Conservation (phyloP, 176 grass and related monocot species). For the Musa troglodytarum region DNA sequence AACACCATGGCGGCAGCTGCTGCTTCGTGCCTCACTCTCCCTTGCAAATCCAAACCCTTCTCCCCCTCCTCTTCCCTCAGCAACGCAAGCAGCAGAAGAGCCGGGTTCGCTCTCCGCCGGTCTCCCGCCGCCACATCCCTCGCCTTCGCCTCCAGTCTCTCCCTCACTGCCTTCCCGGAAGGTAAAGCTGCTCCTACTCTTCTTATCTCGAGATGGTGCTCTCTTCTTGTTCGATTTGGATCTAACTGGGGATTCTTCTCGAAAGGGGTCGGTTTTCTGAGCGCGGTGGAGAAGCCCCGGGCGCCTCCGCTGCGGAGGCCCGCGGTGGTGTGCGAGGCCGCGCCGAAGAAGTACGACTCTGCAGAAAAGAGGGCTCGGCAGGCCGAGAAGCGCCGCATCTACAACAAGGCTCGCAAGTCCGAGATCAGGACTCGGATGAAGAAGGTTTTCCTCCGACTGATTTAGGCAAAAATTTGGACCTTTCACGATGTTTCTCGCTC, state of each 20-base stretch:
- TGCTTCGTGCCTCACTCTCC: conserved; percentile 6
- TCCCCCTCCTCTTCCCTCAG: background rate
- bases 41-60: background rate
- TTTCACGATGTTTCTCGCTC: background rate
- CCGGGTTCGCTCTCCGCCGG: background rate
- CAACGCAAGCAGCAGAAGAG: background rate
- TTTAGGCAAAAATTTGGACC: background rate
- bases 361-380: conserved; percentile 63
- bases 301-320: conserved; percentile 11
- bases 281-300: conserved; percentile 9
- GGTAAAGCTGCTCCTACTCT: background rate
- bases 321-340: conserved; percentile 49
- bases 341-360: conserved; percentile 40
- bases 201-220: background rate
- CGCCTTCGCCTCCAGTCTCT: conserved; percentile 12
- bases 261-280: background rate
- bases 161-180: conserved; percentile 6
- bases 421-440: conserved; percentile 75
- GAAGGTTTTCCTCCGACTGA: conserved; percentile 29
- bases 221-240: background rate
- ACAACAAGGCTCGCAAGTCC: conserved; percentile 62
- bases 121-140: background rate
- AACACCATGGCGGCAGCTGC: conserved; percentile 10
- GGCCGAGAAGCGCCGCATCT: conserved; percentile 44
- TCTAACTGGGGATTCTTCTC: background rate